phyloP scores from a whole-genome alignment of 352 stramenopile species.

The Phytophthora foliorum region DNA sequence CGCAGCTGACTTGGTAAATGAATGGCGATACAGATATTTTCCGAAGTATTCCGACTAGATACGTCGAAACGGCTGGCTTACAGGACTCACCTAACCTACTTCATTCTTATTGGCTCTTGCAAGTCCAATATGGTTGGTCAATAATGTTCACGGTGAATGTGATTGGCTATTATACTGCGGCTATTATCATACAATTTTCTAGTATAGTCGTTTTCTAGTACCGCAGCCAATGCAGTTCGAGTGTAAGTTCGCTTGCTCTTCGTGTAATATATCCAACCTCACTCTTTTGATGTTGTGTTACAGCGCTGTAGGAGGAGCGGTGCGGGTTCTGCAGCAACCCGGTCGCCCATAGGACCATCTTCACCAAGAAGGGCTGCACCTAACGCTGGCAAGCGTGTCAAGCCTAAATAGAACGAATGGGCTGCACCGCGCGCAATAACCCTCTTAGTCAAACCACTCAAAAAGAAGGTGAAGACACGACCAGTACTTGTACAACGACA shows the following conservation, averaged over 20 bases:
- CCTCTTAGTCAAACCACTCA: conserved; percentile 16
- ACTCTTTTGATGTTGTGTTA: conserved; percentile 20
- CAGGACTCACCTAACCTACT: no score
- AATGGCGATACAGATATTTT: no score
- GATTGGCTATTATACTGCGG: no score
- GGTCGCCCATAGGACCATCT: conserved; percentile 30
- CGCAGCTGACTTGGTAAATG: no score
- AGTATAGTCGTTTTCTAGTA: no score
- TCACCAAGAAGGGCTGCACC: conserved; percentile 37
- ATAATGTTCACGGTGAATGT: no score
- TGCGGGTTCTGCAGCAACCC: conserved; percentile 49
- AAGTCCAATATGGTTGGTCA: no score
- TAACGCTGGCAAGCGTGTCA: conserved; percentile 47
- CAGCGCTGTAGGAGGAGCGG: conserved; percentile 38
- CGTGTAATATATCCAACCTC: conserved; percentile 8
- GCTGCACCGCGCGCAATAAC: background rate
- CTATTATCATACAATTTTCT: no score
- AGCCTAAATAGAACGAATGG: conserved; percentile 65
- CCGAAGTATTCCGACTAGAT: no score
- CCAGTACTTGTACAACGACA: background rate
- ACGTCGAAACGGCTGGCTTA: no score
- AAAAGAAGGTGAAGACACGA: background rate
- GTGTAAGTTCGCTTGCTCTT: conserved; percentile 44
- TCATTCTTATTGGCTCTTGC: no score
- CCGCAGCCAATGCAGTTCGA: conserved; percentile 34